phyloP scores from a whole-genome alignment of 176 grass and related monocot species.

The Zoysia pacifica region DNA sequence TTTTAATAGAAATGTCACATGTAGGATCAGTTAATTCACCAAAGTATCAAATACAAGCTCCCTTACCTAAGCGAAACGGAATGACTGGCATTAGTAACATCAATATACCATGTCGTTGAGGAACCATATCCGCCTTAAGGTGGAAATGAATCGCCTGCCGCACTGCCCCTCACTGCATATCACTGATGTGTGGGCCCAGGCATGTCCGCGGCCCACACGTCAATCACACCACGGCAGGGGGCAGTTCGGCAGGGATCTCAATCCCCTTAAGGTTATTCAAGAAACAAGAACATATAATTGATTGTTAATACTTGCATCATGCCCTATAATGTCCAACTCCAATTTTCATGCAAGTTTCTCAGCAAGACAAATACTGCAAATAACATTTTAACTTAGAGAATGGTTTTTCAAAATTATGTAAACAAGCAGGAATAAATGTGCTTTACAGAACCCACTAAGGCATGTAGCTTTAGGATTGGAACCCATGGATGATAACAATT shows the following conservation, averaged over 20 bases:
- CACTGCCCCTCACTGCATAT: too few relatives aligned
- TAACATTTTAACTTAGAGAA: background rate
- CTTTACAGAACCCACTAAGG: slow-evolving; percentile 37
- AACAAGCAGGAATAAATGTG: slow-evolving; percentile 25
- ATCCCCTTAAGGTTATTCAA: background rate
- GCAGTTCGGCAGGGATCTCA: too few relatives aligned
- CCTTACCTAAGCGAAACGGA: background rate
- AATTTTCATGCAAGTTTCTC: background rate
- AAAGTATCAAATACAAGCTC: slow-evolving; percentile 16
- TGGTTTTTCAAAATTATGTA: slow-evolving; percentile 6
- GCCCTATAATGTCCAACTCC: background rate
- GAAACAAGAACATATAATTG: background rate
- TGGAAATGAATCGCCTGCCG: too few relatives aligned
- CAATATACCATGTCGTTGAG: background rate
- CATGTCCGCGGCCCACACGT: too few relatives aligned
- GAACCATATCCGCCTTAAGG: too few relatives aligned
- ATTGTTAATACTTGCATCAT: background rate
- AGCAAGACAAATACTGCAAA: background rate
- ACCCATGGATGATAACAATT: slow-evolving; percentile 33
- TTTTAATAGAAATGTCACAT: background rate
- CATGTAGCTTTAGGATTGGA: slow-evolving; percentile 9
- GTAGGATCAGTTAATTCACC: background rate
- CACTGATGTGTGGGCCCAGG: too few relatives aligned
- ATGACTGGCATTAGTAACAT: background rate
- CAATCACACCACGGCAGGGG: too few relatives aligned